Conservation (phyloP, 495 filamentous ascomycete species). For the Aspergillus indologenus region DNA sequence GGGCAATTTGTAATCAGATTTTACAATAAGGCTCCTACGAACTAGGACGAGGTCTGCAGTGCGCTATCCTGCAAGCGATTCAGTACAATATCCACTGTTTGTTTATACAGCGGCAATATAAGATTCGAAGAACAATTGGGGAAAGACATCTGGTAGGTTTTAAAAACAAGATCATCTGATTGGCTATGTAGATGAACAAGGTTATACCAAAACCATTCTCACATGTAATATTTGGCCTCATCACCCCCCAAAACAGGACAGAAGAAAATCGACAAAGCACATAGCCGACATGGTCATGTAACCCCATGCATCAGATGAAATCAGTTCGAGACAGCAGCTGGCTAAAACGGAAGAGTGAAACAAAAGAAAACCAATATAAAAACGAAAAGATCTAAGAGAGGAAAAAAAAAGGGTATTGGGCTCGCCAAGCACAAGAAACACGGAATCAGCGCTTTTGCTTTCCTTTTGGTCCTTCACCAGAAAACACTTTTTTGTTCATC, state of each 20-base stretch:
- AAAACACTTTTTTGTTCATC: constrained; percentile 2
- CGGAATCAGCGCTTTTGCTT: constrained; percentile 4
- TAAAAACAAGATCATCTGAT: too few species aligned
- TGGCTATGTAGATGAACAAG: too few species aligned
- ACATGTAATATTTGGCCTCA: background rate
- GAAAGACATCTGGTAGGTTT: too few species aligned
- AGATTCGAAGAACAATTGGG: too few species aligned
- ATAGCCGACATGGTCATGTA: background rate
- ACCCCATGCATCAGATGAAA: background rate
- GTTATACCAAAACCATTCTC: background rate
- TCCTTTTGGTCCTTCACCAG: constrained; percentile 2
- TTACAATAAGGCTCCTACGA: too few species aligned
- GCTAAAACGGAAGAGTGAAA: background rate
- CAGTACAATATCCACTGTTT: too few species aligned
- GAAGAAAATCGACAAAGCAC: background rate
- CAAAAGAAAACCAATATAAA: background rate
- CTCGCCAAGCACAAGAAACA: constrained; percentile 12
- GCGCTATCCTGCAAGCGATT: too few species aligned
- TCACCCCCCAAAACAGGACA: background rate
- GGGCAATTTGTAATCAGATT: background rate
- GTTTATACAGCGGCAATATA: too few species aligned
- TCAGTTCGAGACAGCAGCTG: background rate
- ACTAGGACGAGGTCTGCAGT: too few species aligned
- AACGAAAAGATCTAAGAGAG: background rate
- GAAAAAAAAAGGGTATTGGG: constrained; percentile 20